phyloP scores from a whole-genome alignment of 163 green algal genomes.

The Volvox carteri region DNA sequence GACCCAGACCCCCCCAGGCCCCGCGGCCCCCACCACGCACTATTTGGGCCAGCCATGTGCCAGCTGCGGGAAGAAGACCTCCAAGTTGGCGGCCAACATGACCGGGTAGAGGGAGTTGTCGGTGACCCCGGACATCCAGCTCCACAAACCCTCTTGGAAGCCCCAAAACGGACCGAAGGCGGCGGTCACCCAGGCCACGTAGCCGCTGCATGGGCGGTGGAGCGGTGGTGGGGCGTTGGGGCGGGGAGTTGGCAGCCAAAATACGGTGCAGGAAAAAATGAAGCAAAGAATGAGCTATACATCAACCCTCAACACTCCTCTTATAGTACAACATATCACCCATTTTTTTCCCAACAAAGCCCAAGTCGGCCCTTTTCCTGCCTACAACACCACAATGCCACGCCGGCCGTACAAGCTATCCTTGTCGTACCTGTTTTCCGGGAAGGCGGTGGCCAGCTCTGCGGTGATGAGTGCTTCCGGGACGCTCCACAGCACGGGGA shows the following conservation, averaged over 20 bases:
- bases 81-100: conserved; percentile 91
- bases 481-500: conserved; percentile 94
- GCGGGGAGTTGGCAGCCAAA: too few relatives aligned
- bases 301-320: too few relatives aligned
- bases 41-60: conserved; percentile 56
- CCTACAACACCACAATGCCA: too few relatives aligned
- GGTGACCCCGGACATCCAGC: conserved; percentile 94
- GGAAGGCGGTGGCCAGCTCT: conserved; percentile 94
- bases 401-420: too few relatives aligned
- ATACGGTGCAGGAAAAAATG: too few relatives aligned
- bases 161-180: conserved; percentile 97
- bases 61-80: conserved; percentile 82
- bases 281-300: too few relatives aligned
- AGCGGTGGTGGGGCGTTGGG: background rate
- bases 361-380: too few relatives aligned
- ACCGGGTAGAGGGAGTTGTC: conserved; percentile 98
- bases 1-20: background rate
- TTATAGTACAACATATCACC: too few relatives aligned
- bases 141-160: conserved; percentile 96
- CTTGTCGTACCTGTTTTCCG: conserved; percentile 82
- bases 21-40: conserved; percentile 23
- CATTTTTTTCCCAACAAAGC: too few relatives aligned
- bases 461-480: conserved; percentile 97
- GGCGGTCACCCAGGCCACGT: conserved; percentile 96
- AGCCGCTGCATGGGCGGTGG: conserved; percentile 80